Evolutionary conservation across 768 basidiomycete genomes (phyloP), one percentile per base, ranked within the genome.

Genomic region (Mycena capillaripes): DNA sequence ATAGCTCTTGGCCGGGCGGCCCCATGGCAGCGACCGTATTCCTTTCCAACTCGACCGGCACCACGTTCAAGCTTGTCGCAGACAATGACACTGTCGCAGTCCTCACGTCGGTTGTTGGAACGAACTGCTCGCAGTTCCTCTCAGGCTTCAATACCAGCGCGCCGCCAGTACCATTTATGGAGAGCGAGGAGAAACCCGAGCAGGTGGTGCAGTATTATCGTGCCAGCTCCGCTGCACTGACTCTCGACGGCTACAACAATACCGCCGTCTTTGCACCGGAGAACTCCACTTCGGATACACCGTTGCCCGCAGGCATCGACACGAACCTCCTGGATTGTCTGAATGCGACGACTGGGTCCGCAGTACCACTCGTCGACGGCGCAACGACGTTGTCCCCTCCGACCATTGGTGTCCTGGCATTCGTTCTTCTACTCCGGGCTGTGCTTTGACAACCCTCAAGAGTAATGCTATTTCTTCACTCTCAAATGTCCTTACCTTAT

Each of bases 181-280:
- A 73, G 25, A 72, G 74, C 3, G 73, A 69, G 2, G 82, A 84
- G 16, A 76, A 77, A 44, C 89, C 89, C 0, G 85, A 88, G 71
- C 85, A 89, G 70, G 86, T 84, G 0, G 75, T 91, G 7, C 88
- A 91, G 64, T 92, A 92, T 75, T 92, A 87, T 76, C 89, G 91
- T 32, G 86, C 89, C 0, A 89, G 87, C 73, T 88, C 85, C 46
- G 84, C 88, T 32, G 87, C 84, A 5, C 84, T 92, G 9, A 86
- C 87, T 0, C 82, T 91, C 9, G 87, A 91, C 57, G 89, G 87
- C 1, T 92, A 91, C 78, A 90, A 91, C 74, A 86, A 91, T 75
- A 86, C 88, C 0, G 87, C 86, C 4, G 87, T 85, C 2, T 79
- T 89, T 42, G 77, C 77, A 25, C 50, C 76, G 1, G 76, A 85